Conservation (phyloP, 805 yeast species). For the Ogataea sp. region DNA sequence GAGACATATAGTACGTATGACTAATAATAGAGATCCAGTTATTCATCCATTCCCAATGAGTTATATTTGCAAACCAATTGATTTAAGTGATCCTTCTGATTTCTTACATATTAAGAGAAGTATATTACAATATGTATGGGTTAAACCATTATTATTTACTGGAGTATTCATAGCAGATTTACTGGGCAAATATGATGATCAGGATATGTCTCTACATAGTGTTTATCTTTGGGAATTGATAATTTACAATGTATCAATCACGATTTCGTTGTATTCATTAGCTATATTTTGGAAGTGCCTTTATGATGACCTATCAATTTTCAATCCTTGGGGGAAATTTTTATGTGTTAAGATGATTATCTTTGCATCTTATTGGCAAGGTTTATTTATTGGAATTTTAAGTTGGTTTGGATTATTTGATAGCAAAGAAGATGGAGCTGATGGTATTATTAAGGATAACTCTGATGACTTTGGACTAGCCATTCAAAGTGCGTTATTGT, state of each 20-base stretch:
- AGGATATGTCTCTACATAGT: constrained; percentile 38
- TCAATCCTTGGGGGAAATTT: constrained; percentile 88
- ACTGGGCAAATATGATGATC: constrained; percentile 41
- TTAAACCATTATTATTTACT: constrained; percentile 75
- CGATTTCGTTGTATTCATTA: constrained; percentile 72
- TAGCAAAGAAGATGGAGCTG: constrained; percentile 24
- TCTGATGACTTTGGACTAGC: constrained; percentile 21
- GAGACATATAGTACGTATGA: constrained; percentile 43
- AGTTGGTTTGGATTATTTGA: constrained; percentile 37
- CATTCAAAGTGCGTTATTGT: constrained; percentile 71
- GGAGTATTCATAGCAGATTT: constrained; percentile 40
- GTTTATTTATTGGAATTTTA: constrained; percentile 49
- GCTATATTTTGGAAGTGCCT: constrained; percentile 92
- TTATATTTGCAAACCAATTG: constrained; percentile 48
- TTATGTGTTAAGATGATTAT: constrained; percentile 88
- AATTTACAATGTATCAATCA: constrained; percentile 71
- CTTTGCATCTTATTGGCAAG: constrained; percentile 99
- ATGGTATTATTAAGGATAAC: constrained; percentile 21
- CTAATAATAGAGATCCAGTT: constrained; percentile 67
- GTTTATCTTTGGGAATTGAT: constrained; percentile 58
- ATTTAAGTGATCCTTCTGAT: constrained; percentile 79
- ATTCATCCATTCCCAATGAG: constrained; percentile 52
- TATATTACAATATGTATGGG: constrained; percentile 89
- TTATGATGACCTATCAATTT: constrained; percentile 66
- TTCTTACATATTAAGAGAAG: constrained; percentile 75